A percentile compares a stretch with the other conserved stretches of the same genome.
Evolutionary conservation across 345 rosid genomes (phyloP).

Genomic region (Murraya paniculata): DNA sequence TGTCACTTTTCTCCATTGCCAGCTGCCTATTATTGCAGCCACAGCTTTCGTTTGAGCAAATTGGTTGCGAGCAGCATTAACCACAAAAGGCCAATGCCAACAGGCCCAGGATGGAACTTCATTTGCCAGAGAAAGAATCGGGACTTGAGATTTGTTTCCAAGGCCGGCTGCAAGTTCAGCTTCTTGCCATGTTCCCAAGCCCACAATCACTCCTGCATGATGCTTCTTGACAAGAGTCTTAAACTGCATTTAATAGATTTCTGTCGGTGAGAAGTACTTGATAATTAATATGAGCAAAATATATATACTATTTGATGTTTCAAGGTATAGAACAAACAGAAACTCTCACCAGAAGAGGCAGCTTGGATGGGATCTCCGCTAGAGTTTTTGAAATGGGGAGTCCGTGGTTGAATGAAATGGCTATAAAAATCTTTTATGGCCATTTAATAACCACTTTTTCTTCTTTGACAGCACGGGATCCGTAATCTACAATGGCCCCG

Average conservation of each 20-base stretch:
- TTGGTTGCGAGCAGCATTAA: constrained; percentile 22
- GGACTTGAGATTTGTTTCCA: constrained; percentile 16
- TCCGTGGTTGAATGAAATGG: too few species aligned
- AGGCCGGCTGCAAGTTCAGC: constrained; percentile 21
- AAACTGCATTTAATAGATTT: constrained; percentile 15
- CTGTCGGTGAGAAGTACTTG: too few species aligned
- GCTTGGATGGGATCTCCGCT: too few species aligned
- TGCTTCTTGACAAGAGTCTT: constrained; percentile 15
- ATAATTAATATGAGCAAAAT: too few species aligned
- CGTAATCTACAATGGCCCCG: too few species aligned
- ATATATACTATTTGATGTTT: too few species aligned
- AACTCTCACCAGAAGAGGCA: too few species aligned
- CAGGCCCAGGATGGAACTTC: constrained; percentile 18
- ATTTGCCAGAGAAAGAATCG: constrained; percentile 25
- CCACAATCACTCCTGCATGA: constrained; percentile 20
- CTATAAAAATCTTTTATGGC: too few species aligned
- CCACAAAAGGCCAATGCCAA: constrained; percentile 27
- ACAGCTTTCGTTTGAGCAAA: constrained; percentile 21
- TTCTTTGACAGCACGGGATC: too few species aligned
- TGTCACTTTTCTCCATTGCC: constrained; percentile 31
- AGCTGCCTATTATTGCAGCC: constrained; percentile 24
- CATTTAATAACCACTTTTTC: too few species aligned
- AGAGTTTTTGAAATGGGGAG: too few species aligned
- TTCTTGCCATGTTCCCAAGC: constrained; percentile 22
- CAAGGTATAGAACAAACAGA: too few species aligned